Base-by-base conservation (phyloP, 371 early-diverging fungal species). In the Lichtheimia corymbifera region DNA sequence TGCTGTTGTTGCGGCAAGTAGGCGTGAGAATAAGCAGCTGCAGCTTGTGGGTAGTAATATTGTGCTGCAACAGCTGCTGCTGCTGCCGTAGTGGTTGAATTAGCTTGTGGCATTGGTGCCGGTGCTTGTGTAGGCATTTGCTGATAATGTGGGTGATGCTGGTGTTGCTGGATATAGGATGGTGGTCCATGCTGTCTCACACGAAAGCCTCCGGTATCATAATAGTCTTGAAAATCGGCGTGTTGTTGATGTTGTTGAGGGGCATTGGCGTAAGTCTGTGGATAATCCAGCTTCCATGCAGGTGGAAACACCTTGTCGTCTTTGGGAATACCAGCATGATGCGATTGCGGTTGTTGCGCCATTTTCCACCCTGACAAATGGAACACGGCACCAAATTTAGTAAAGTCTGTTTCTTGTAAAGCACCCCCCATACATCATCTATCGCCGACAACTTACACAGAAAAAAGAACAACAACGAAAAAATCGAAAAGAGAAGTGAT, bases 181-280 rank as follows among this genome's bases (percentile, higher is more conserved):
- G 47, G 47, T 47, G 47, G 47, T 22, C 18, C 18, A 47, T 47
- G 47, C 9, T 47, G 47, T 9, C 47, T 47, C 18, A 47, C 47
- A 47, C 22, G 47, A 22, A 47, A 47, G 18, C 54, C 54, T n/a
- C 18, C 40, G 17, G 47, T 7, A 18, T n/a, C 47, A 47, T 47
- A 47, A 47, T 47, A 47, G 2, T 25, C 24, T 28, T 59, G 60
- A 25, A 35, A 52, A 40, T 35, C 52, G 20, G 25, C 27, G n/a
- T 53, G 60, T 22, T 59, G 50, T 42, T 59, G 59, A 15, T 59
- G 60, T 30, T 59, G 60, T 25, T 58, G 59, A 7, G 47, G 50
- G 11, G 47, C 50, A 20, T 52, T 51, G 15, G 47, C 1, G n/a
- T 47, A 22, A n/a, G 47, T 47, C 9, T n/a, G 47, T n/a, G n/a